Percentiles rank a stretch among this genome's conserved stretches.
Conservation (phyloP, 306 rosid genomes). For the Ormosia emarginata region DNA sequence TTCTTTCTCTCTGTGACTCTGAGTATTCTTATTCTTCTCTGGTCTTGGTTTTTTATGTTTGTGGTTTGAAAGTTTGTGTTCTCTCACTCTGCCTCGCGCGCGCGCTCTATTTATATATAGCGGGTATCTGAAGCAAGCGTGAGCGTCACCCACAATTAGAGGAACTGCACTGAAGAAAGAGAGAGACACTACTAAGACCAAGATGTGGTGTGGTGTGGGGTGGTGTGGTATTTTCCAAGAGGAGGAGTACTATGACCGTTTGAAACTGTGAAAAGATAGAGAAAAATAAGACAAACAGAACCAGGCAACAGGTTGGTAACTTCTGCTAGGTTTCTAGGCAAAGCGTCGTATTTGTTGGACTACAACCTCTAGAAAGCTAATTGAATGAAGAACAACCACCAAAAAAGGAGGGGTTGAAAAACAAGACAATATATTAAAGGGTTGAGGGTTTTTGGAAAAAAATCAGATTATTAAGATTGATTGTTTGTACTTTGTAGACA, state of each 20-base stretch:
- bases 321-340: neutral
- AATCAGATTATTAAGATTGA: no score
- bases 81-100: constrained; percentile 6
- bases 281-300: neutral
- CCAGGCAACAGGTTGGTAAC: neutral
- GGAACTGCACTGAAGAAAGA: neutral
- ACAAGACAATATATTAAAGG: no score
- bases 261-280: neutral
- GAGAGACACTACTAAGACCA: no score
- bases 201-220: no score
- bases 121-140: constrained; percentile 1
- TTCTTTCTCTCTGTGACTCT: neutral
- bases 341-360: neutral
- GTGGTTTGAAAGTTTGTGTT: neutral
- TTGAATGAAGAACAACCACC: neutral
- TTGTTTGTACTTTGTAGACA: no score
- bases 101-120: constrained; percentile 9
- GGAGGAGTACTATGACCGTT: neutral
- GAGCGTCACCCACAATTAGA: constrained; percentile 8
- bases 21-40: neutral
- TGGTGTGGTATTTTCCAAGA: neutral
- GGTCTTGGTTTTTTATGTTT: neutral
- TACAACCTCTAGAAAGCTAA: neutral
- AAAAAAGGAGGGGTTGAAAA: no score
- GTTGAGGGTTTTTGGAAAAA: no score